Conservation (phyloP, 768 basidiomycete species). For the Mrakia frigida region DNA sequence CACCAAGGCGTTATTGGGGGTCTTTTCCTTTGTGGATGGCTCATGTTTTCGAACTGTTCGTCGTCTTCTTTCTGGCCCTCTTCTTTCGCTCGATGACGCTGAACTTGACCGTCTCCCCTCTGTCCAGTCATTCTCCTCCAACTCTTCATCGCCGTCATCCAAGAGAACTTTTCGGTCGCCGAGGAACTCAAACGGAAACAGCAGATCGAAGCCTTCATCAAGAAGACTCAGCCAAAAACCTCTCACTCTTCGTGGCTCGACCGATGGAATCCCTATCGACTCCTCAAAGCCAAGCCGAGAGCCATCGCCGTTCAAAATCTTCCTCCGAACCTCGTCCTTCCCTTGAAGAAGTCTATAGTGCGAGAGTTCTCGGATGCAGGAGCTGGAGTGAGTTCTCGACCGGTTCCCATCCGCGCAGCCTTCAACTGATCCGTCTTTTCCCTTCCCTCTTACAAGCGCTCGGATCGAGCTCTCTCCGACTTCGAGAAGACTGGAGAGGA, state of each 20-base stretch:
- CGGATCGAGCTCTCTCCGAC: background rate
- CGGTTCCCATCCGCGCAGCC: conserved; percentile 25
- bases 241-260: conserved; percentile 61
- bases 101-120: background rate
- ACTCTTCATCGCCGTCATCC: conserved; percentile 92
- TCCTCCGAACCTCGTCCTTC: conserved; percentile 68
- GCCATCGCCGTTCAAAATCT: conserved; percentile 65
- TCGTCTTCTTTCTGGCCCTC: background rate
- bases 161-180: conserved; percentile 75
- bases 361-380: conserved; percentile 40
- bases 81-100: background rate
- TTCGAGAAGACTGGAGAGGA: conserved; percentile 15
- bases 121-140: conserved; percentile 50
- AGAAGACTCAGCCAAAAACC: conserved; percentile 46
- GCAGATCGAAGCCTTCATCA: conserved; percentile 63
- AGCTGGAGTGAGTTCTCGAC: conserved; percentile 46
- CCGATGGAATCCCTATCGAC: conserved; percentile 79
- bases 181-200: conserved; percentile 81
- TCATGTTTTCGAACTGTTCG: conserved; percentile 83
- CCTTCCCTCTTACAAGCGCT: background rate
- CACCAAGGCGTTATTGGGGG: conserved; percentile 67
- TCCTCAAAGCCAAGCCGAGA: conserved; percentile 67
- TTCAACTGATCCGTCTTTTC: background rate
- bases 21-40: conserved; percentile 72
- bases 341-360: conserved; percentile 69